Evolutionary conservation across 2,329 filamentous ascomycete genomes (phyloP).

Genomic region (Pseudocercospora macadamiae): DNA sequence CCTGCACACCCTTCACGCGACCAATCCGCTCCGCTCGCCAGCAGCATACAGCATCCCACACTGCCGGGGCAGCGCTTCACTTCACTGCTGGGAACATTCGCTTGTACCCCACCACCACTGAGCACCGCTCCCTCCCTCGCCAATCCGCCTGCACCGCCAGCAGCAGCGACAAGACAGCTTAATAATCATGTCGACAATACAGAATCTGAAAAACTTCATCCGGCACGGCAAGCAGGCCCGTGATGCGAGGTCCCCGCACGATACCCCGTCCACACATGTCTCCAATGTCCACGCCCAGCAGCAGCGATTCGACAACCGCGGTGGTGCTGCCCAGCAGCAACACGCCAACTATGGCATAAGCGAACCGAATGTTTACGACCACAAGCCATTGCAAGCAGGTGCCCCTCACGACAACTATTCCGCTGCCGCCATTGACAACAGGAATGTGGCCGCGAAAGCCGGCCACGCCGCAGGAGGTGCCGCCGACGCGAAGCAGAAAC

Average conservation of each 20-base stretch:
- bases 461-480: conserved; percentile 66
- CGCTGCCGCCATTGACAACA: conserved; percentile 62
- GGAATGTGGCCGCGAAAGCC: conserved; percentile 69
- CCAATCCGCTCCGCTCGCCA: too few species aligned
- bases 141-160: background rate
- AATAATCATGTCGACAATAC: conserved; percentile 69
- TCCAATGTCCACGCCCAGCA: conserved; percentile 67
- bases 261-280: conserved; percentile 64
- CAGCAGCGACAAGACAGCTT: background rate
- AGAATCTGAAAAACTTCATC: conserved; percentile 98
- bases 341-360: conserved; percentile 53
- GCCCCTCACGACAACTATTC: conserved; percentile 62
- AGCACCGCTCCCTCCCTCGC: background rate
- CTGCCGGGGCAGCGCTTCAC: too few species aligned
- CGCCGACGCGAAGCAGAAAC: conserved; percentile 64
- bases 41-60: too few species aligned
- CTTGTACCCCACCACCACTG: background rate
- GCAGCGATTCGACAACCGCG: conserved; percentile 54
- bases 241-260: conserved; percentile 60
- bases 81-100: background rate
- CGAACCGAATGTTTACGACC: conserved; percentile 64
- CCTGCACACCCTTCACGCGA: too few species aligned
- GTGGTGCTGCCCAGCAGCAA: conserved; percentile 39
- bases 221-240: conserved; percentile 96
- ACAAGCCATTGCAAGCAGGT: conserved; percentile 55